Base-by-base conservation (phyloP, 2,329 filamentous ascomycete genomes). In the Ophiostoma populinum region DNA sequence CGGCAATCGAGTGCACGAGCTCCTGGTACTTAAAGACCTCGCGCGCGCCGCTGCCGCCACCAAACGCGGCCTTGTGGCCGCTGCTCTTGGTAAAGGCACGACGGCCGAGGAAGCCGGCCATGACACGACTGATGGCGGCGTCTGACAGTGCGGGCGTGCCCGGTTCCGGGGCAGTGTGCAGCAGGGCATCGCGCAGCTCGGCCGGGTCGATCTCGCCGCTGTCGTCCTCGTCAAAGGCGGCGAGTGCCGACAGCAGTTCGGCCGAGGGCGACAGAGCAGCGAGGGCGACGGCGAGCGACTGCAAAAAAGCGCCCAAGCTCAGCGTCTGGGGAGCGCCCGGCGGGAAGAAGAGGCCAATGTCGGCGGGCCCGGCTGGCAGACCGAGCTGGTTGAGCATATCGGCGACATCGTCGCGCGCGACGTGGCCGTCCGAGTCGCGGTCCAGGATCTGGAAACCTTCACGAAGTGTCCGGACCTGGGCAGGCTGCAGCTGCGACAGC, bases 1-100 rank as follows among this genome's bases (percentile, higher is more conserved):
- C 62, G 3, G 75, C 74, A 46, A 80, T 59, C 18, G 69, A 76
- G 42, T 65, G 69, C 43, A 95, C 82, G 57, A 95, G 95, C 39
- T 98, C 90, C 42, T 82, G 74, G 52, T 95, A 98, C 49, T 75
- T 72, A 56, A 98, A 95, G 1, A 95, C 85, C 40, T 95, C 87
- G 1, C 79, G 67, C 49, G 75, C 78, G 38, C 65, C 56, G 49
- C 75, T 43, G 41, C 70, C 56, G 42, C 28, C 18, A 1, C 36
- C 51, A 17, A 32, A 32, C 47, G 56, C 53, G 53, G 60, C 61
- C 47, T 55, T 62, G 46, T 78, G 81, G 30, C 74, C 61, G 47
- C 55, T 62, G 46, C 77, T 81, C 31, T 74, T 80, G 24, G 75
- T 80, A 55, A 95, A 92, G 0, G 81, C 83, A 41, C 82, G 69